Evolutionary conservation across 2,329 filamentous ascomycete genomes (phyloP), one percentile per base, ranked within the genome.

Genomic region (Apiospora malaysiana): DNA sequence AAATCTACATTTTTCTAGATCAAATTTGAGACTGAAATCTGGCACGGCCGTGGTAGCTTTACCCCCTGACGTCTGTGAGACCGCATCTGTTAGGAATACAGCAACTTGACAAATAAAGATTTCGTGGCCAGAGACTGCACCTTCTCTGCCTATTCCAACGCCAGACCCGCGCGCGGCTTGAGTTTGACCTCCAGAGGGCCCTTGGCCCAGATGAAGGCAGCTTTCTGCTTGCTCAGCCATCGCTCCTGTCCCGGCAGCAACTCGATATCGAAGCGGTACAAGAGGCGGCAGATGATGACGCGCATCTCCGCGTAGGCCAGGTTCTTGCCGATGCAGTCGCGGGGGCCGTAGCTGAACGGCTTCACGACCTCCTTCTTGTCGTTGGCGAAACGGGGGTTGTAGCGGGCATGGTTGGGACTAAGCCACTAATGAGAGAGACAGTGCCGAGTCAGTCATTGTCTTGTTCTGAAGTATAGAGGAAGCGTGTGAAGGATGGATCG

Each of bases 271-370:
- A 73, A 72, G 27, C 66, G 46, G 42, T 63, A 70, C 18, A 74
- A 8, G 14, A 72, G 4, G n/a, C 42, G 45, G 23, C 66, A n/a
- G 1, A 73, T 40, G 21, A 72, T 65, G 18, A 72, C 42, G 2
- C 71, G 51, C 68, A 74, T 71, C 51, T 74, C 73, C 45, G 68
- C 21, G 32, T 68, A 71, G 2, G 73, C 72, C 72, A 74, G 69
- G 27, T 74, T 76, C 72, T 75, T 73, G 23, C 74, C 75, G 6
- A 76, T n/a, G 47, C 74, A 76, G 63, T 74, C 73, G 14, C 75
- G 72, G 7, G 74, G 69, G 1, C 75, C 75, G 18, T 69, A 43
- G 7, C 66, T 69, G 56, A 76, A 76, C 1, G 74, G 74, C 68
- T 76, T 71, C 47, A 74, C 68, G 7, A 70, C 72, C 1, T 75